Base-by-base conservation (phyloP, 345 rosid genomes). In the Eutrema heterophyllum region DNA sequence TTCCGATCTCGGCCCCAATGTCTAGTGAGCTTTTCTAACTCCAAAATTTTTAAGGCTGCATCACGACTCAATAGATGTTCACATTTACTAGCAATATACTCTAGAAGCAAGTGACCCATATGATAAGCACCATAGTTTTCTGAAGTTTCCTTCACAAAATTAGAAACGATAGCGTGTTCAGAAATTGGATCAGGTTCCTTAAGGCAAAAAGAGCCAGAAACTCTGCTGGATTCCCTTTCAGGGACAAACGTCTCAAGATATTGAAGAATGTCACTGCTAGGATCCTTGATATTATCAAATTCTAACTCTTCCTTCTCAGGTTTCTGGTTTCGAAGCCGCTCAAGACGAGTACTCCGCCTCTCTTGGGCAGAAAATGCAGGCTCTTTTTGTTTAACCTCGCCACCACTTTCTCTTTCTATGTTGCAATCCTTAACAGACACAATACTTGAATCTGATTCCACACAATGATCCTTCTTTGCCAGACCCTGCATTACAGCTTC, bases 311-410 rank as follows among this genome's bases (percentile, higher is more conserved):
- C 99, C 85, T 95, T 95, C 61, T 81, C 96, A 5, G 98, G 96
- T 84, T 90, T 95, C 81, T 93, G 99, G 81, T 88, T 89, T 74
- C 98, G 84, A 73, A 89, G 92, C 82, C 91, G 89, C 80, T 87
- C 96, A 78, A 93, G 97, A 75, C 99, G 97, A 79, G 89, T 88
- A 81, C 99, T 95, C 61, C 98, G 85, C 75, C 99, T 92, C 83
- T 92, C 99, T 75, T 89, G 89, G 57, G 93, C 92, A 64, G 73
- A 77, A 72, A 70, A 52, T 51, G 16, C 75, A 71, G 80, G 40
- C 65, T 87, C 90, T 76, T 82, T 88, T 74, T 88, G 91, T 71
- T 86, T 94, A 69, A 38, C 48, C 49, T 43, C 58, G 79, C 66
- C 59, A 65, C 74, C 61, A 76, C 81, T 88, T 76, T 84, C 91